Evolutionary conservation across 2,329 filamentous ascomycete species (phyloP).

Genomic region (Rutstroemia sp.): DNA sequence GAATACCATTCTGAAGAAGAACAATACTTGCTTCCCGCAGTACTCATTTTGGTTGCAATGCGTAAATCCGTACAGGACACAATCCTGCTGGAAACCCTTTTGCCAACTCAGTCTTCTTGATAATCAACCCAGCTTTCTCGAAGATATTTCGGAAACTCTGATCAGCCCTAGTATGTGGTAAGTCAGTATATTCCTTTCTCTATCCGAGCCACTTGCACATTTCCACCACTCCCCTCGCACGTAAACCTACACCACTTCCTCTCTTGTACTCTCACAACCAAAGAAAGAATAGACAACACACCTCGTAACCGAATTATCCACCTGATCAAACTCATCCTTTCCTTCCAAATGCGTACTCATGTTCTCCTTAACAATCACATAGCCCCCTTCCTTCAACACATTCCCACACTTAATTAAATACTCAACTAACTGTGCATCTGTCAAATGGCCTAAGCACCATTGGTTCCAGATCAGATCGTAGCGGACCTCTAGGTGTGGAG

Average conservation of each 20-base stretch:
- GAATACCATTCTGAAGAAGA: background rate
- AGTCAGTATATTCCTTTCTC: too few relatives aligned
- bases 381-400: constrained; percentile 43
- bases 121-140: constrained; percentile 54
- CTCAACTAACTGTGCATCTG: constrained; percentile 60
- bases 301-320: constrained; percentile 72
- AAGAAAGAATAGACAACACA: constrained; percentile 21
- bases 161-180: constrained; percentile 47
- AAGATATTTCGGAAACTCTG: constrained; percentile 65
- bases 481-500: constrained; percentile 32
- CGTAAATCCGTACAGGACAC: constrained; percentile 72
- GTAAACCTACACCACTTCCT: too few relatives aligned
- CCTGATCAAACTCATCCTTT: constrained; percentile 64
- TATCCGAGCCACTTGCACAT: too few relatives aligned
- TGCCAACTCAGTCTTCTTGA: constrained; percentile 68
- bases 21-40: background rate
- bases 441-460: constrained; percentile 83
- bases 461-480: constrained; percentile 88
- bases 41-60: constrained; percentile 36
- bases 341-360: constrained; percentile 40
- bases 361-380: constrained; percentile 68
- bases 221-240: too few relatives aligned
- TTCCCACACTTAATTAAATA: constrained; percentile 57
- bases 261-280: too few relatives aligned
- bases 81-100: constrained; percentile 55